Conservation (phyloP, 441 rosid species). For the Euphorbia celastroides region DNA sequence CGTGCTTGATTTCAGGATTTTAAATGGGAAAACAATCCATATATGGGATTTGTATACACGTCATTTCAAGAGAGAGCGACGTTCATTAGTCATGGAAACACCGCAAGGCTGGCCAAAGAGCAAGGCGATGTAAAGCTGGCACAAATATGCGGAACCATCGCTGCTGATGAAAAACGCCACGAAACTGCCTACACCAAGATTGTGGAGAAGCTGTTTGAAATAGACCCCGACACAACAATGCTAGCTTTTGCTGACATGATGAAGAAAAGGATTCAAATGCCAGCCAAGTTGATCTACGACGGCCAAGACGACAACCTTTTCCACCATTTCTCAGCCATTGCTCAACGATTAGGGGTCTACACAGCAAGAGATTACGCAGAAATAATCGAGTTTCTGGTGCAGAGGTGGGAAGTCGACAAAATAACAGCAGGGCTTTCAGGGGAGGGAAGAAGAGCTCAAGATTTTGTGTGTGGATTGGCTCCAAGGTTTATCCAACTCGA, state of each 20-base stretch:
- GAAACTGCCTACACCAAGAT: constrained; percentile 84
- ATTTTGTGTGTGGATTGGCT: constrained; percentile 59
- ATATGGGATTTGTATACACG: constrained; percentile 77
- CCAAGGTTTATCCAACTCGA: constrained; percentile 62
- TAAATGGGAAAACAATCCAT: constrained; percentile 66
- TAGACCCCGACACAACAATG: constrained; percentile 71
- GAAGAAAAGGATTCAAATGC: constrained; percentile 83
- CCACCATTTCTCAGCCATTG: constrained; percentile 64
- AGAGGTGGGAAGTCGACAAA: constrained; percentile 57
- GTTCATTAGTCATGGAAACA: constrained; percentile 81
- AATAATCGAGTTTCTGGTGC: constrained; percentile 54
- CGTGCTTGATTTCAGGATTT: constrained; percentile 50
- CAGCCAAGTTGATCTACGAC: constrained; percentile 80
- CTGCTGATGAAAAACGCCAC: constrained; percentile 87
- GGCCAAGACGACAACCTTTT: constrained; percentile 64
- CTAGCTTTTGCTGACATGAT: constrained; percentile 77
- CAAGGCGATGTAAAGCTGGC: constrained; percentile 69
- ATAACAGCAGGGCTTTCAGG: constrained; percentile 57
- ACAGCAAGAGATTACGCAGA: constrained; percentile 41
- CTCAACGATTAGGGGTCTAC: constrained; percentile 74
- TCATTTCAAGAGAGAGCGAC: constrained; percentile 94
- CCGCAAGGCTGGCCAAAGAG: constrained; percentile 71
- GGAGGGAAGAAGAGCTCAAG: constrained; percentile 72
- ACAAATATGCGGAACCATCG: constrained; percentile 76
- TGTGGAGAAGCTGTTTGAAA: constrained; percentile 70